A percentile compares a stretch with the other conserved stretches of the same genome.
Evolutionary conservation across 2,329 filamentous ascomycete species (phyloP).

Genomic region (Aspergillus sclerotialis): DNA sequence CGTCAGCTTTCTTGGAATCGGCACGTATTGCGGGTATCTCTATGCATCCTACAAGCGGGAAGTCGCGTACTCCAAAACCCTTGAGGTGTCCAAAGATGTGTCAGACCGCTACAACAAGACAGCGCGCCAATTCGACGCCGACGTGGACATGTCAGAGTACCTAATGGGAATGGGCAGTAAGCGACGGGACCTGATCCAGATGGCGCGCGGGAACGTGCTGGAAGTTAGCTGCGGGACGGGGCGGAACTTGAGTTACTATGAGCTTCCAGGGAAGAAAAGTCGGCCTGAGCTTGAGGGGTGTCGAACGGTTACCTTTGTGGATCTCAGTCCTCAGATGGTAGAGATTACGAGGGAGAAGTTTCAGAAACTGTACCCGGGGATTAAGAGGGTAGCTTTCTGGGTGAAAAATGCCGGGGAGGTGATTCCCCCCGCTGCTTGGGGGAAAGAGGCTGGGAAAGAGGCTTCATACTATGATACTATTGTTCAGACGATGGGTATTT

Average conservation of each 20-base stretch:
- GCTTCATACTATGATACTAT: slow-evolving; percentile 44
- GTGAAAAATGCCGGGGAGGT: slow-evolving; percentile 30
- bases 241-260: slow-evolving; percentile 41
- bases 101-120: slow-evolving; percentile 41
- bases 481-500: slow-evolving; percentile 46
- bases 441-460: background rate
- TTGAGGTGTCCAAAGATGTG: slow-evolving; percentile 34
- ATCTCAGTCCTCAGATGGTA: slow-evolving; percentile 43
- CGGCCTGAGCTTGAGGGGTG: slow-evolving; percentile 25
- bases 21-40: slow-evolving; percentile 38
- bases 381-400: slow-evolving; percentile 25
- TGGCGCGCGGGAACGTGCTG: slow-evolving; percentile 40
- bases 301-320: slow-evolving; percentile 40
- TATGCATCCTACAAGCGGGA: slow-evolving; percentile 37
- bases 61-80: slow-evolving; percentile 21
- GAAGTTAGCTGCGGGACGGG: slow-evolving; percentile 47
- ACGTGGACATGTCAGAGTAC: slow-evolving; percentile 39
- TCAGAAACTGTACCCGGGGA: slow-evolving; percentile 24
- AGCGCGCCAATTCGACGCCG: slow-evolving; percentile 38
- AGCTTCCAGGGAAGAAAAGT: slow-evolving; percentile 30
- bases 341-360: slow-evolving; percentile 40
- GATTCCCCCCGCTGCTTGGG: slow-evolving; percentile 6
- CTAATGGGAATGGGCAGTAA: slow-evolving; percentile 35
- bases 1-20: slow-evolving; percentile 33
- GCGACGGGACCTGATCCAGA: slow-evolving; percentile 34